Conservation (phyloP, 148 eudicot genomes). For the Camellia granthamiana region DNA sequence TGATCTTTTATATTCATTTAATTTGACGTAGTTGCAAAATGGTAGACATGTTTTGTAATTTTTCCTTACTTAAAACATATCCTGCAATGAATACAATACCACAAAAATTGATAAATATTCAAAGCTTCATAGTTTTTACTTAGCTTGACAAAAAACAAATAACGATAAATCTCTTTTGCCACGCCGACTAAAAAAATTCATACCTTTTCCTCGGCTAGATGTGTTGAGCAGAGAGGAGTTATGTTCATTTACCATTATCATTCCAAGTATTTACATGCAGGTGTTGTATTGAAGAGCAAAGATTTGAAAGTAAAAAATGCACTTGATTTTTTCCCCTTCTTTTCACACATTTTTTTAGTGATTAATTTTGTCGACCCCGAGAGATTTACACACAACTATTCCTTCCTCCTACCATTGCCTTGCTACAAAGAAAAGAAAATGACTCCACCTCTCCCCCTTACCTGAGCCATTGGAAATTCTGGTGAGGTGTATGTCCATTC, state of each 20-base stretch:
- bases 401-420: background rate
- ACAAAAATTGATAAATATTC: background rate
- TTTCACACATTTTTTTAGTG: background rate
- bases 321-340: background rate
- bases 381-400: background rate
- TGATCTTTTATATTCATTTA: background rate
- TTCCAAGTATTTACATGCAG: background rate
- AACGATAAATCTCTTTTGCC: background rate
- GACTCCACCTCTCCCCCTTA: slow-evolving; percentile 12
- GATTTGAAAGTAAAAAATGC: background rate
- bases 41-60: background rate
- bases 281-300: background rate
- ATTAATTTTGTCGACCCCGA: background rate
- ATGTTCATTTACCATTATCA: background rate
- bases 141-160: background rate
- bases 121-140: background rate
- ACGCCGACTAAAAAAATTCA: background rate
- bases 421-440: background rate
- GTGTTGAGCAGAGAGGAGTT: slow-evolving; percentile 1
- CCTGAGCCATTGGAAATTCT: slow-evolving; percentile 86
- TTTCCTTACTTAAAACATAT: background rate
- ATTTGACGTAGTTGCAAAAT: background rate
- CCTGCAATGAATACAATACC: background rate
- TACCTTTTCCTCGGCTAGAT: background rate
- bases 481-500: slow-evolving; percentile 76